Percentiles rank a stretch among this genome's conserved stretches.
These are phyloP conservation scores for Tricholoma hemisulphureum DNA, from an alignment of 768 basidiomycete species.

Conservation along the genomic window DNA sequence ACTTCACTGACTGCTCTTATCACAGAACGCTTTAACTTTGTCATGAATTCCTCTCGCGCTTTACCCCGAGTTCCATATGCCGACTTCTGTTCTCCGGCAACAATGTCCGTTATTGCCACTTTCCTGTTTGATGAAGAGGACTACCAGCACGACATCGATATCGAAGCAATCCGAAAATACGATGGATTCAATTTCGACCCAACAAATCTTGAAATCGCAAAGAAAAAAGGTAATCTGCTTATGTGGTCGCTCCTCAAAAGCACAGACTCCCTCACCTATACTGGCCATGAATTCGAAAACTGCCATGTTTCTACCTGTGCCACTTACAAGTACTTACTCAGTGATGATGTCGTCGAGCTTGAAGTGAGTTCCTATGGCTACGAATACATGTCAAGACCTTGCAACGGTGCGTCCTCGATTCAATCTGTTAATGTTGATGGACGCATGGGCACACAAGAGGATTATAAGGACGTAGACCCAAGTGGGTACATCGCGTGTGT, in stretches of 20 bases:
- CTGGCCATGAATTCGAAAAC: conserved; percentile 3
- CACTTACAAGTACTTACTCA: neutral
- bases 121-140: too few relatives aligned
- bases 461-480: neutral
- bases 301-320: conserved; percentile 14
- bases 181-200: neutral
- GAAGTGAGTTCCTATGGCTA: conserved; percentile 18
- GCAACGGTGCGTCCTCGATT: neutral
- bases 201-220: neutral
- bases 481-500: neutral
- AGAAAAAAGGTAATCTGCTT: neutral
- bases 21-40: too few relatives aligned
- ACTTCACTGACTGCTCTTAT: too few relatives aligned
- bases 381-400: conserved; percentile 16
- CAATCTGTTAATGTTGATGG: too few relatives aligned
- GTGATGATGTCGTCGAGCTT: conserved; percentile 24
- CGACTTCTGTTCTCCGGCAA: too few relatives aligned
- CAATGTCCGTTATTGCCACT: too few relatives aligned
- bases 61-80: too few relatives aligned
- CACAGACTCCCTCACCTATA: neutral
- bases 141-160: too few relatives aligned
- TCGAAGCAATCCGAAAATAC: neutral
- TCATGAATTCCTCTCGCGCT: too few relatives aligned
- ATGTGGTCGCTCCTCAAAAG: neutral
- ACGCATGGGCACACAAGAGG: neutral